Base-by-base conservation (phyloP, 2,329 filamentous ascomycete genomes). In the Macrophomina tecta region DNA sequence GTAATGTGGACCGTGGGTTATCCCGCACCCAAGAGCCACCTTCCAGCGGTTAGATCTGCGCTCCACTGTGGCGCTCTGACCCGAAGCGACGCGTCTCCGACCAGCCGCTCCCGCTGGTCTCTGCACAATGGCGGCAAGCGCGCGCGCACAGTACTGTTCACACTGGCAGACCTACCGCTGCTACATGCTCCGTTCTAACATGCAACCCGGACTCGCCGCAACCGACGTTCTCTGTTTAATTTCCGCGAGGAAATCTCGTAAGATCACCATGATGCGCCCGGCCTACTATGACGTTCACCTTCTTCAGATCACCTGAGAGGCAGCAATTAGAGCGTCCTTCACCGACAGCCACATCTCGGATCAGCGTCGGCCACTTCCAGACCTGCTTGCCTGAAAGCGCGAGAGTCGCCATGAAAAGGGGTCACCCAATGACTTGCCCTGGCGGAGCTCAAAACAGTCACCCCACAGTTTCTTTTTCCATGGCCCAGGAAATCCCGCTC, bases 331-430 rank as follows among this genome's bases (percentile, higher is more conserved):
- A 48, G 30, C 42, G 11, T 3, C 38, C 30, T 16, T 38, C 42
- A 62, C 58, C 58, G 58, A 49, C 18, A 45, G 11, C 42, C 18
- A 23, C 45, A 38, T 49, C 58, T 49, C n/a, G 23, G 42, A 62
- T 62, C 14, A 23, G 23, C 16, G 6, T 14, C 12, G 42, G 42
- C 11, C 58, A 38, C 48, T 49, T 42, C 45, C 9, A 16, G 30
- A 16, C 49, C 42, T 18, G 4, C 23, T 30, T 58, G 7, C 9
- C 55, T 28, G 16, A 23, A 32, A 30, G 55, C 40, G 40, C 55
- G 28, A 46, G 11, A 46, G 40, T 46, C 58, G 16, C 56, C 30
- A 14, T 46, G 12, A 23, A 46, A 46, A 5, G 40, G 55, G 45
- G 55, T n/a, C 23, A 14, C 9, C n/a, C 32, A n/a, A 34, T 61